These are phyloP conservation scores for Hypholoma sublateritium DNA, from an alignment of 768 basidiomycete species.

Conservation along the genomic window DNA sequence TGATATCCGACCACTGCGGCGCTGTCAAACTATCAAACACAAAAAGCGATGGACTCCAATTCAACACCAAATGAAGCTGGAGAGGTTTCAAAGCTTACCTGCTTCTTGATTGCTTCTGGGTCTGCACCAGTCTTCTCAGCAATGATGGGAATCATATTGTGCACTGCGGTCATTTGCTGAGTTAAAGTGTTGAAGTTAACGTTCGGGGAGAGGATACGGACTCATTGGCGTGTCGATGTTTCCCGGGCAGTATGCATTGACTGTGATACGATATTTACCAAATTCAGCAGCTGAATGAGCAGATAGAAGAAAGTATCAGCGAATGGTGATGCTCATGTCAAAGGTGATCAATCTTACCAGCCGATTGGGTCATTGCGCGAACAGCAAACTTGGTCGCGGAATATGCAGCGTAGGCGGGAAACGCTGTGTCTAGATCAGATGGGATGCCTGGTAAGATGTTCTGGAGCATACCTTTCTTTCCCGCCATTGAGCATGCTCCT, in stretches of 20 bases:
- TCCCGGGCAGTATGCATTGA: constrained; percentile 43
- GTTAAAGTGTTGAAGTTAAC: not conserved
- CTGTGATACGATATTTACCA: constrained; percentile 36
- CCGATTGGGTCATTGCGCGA: constrained; percentile 35
- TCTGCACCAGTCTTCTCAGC: too few relatives aligned
- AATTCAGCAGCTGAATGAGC: constrained; percentile 32
- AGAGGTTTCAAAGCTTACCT: too few relatives aligned
- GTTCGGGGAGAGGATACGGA: not conserved
- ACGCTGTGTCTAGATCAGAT: too few relatives aligned
- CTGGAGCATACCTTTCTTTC: constrained; percentile 23
- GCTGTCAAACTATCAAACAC: too few relatives aligned
- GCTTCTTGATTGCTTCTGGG: not conserved
- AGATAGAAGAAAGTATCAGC: too few relatives aligned
- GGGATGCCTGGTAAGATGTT: not conserved
- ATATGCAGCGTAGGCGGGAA: constrained; percentile 19
- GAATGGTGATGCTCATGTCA: not conserved
- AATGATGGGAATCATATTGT: not conserved
- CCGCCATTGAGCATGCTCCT: constrained; percentile 36
- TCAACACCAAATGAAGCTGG: too few relatives aligned
- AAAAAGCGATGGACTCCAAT: too few relatives aligned
- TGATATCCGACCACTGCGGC: too few relatives aligned
- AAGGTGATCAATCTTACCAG: constrained; percentile 23
- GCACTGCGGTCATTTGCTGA: not conserved
- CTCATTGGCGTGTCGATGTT: constrained; percentile 8
- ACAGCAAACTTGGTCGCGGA: constrained; percentile 36